Evolutionary conservation across 2,329 filamentous ascomycete species (phyloP), one percentile per base, ranked within the genome.

Genomic region (Chalara sp.): DNA sequence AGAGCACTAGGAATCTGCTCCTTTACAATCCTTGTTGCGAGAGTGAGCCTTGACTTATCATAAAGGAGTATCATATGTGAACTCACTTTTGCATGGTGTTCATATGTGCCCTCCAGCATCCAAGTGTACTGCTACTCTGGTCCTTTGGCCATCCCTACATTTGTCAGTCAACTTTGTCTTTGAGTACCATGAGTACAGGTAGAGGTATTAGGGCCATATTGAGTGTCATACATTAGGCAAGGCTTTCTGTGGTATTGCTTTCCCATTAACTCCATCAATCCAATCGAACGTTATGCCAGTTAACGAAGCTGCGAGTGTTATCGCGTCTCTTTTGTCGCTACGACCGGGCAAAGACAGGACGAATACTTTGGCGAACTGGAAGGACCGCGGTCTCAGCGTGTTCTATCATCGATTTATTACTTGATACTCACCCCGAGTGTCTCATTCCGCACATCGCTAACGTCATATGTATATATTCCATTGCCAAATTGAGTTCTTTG

Each of bases 1-100:
- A 73, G 51, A 5, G 68, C 70, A 2, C 68, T 68, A 5, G 65
- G 58, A 6, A 69, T 46, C 6, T 61, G 59, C 35, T 39, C 35
- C 35, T 39, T 39, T 10, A 39, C 35, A 2, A 39, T 39, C 35
- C 35, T 39, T 10, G 35, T 10, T 39, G 35, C n/a, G 10, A 39
- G 35, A 39, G 35, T 10, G 8, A n/a, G 35, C 10, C 8, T 10
- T 39, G n/a, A 3, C 35, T n/a, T 39, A 10, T 39, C 10, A n/a
- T 10, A 39, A n/a, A 10, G 35, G 35, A 39, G 21, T 21, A 21
- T 21, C n/a, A 10, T 39, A 39, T 10, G 35, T 10, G 35, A n/a
- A 39, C 35, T 39, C n/a, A n/a, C 35, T 10, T 39, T 39, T 39
- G 35, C n/a, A 39, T n/a, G 8, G 35, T n/a, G 35, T 39, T 39